Base-by-base conservation (phyloP, 23 red algal genomes). In the Gracilaria domingensis region DNA sequence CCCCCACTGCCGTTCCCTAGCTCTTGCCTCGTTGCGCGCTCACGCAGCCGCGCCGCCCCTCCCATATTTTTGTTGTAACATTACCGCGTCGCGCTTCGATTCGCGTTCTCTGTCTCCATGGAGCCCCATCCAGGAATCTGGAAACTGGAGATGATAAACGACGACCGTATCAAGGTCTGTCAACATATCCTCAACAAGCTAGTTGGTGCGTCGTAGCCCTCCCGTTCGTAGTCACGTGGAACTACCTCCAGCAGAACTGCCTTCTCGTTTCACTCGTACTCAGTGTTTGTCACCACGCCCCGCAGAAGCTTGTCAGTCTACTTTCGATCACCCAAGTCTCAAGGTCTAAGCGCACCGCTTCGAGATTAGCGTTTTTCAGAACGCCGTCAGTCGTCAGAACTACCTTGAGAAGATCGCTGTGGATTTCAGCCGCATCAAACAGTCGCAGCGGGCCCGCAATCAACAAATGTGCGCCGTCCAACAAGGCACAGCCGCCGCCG, bases 131-230 rank as follows among this genome's bases (percentile, higher is more conserved):
- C 29, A 12, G 59, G 24, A 69, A 49, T 53, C 5, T 93, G 80
- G 80, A 78, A 77, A 13, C n/a, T n/a, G 13, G 24, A 59, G 16
- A 93, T 93, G 89, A 32, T 34, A 21, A 80, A 24, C 13, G 91
- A 86, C 7, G 81, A 94, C 82, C 91, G 91, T 35, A 29, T 85
- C 53, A 86, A 82, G 83, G 42, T 94, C 30, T 94, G 91, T 37
- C 81, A 80, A 50, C 91, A 94, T 56, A 85, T 94, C 33, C 84
- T 94, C 72, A 25, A 38, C 71, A 94, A 94, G 82, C 91, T 94
- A 25, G 66, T 35, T 12, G 36, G 69, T 69, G 58, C 20, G 56
- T 90, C 40, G n/a, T n/a, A n/a, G n/a, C n/a, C n/a, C n/a, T n/a
- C n/a, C n/a, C n/a, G n/a, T n/a, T n/a, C n/a, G n/a, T n/a, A n/a